Base-by-base conservation (phyloP, 2,329 filamentous ascomycete species). In the Cladosporium sp. region DNA sequence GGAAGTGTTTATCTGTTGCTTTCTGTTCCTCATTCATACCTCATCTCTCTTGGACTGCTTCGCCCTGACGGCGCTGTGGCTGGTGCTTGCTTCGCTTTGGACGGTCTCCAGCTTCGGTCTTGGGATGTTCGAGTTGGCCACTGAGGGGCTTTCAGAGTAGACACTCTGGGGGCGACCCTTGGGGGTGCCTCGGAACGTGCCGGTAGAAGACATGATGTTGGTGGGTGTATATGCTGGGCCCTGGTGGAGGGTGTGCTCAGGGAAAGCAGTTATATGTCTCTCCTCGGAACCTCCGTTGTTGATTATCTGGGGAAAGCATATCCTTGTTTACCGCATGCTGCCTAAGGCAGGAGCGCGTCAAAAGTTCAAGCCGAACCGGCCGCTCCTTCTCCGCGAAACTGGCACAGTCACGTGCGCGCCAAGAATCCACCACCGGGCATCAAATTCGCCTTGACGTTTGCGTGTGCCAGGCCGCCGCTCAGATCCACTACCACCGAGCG, bases 1-100 rank as follows among this genome's bases (percentile, higher is more conserved):
- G 13, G 26, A 1, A 16, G 4, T 28, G 1, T 26, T 3, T 18
- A 32, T 6, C 21, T 21, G 3, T 13, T 10, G 16, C 8, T 11
- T 2, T 5, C n/a, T 21, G 14, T 28, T 18, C 6, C 54, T 49
- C 39, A 39, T 32, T 23, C 71, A 32, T 84, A 99, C 95, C 91
- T 99, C 95, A 89, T 99, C 95, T 80, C 93, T 89, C 83, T 98
- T 98, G 72, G 89, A 90, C 85, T 97, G 94, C 82, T 97, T 97
- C 79, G 95, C 91, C 76, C 95, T 89, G 80, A 94, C 98, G 73
- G 93, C 91, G 81, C 92, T 97, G 81, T 97, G 86, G 48, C 91
- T 89, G 64, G 92, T 91, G 69, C 80, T 85, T 67, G 77, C 81
- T 72, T 91, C 90, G 73, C 76, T 74, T 68, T 76, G 76, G 66